phyloP scores from a whole-genome alignment of 345 rosid species.

The Chamaenerion angustifolium region DNA sequence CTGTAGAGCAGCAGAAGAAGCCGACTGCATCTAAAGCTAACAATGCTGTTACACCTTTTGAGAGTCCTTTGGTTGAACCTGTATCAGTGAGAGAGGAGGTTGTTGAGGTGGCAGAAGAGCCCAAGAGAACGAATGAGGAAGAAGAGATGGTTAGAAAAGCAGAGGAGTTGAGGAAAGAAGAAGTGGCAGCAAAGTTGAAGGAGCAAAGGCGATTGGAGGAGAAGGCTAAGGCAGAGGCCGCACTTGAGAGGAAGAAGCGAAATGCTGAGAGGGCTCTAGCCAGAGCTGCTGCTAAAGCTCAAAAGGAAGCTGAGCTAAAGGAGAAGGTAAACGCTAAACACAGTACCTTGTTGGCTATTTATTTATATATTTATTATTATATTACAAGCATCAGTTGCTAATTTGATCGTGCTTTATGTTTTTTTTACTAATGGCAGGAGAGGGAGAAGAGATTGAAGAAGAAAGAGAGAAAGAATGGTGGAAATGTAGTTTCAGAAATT shows the following conservation, averaged over 20 bases:
- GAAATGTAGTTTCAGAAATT: conserved; percentile 12
- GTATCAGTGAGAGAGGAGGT: conserved; percentile 28
- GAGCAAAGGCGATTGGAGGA: conserved; percentile 64
- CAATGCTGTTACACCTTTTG: conserved; percentile 24
- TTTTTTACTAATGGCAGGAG: conserved; percentile 32
- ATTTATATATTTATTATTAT: too few relatives aligned
- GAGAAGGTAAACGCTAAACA: conserved; percentile 38
- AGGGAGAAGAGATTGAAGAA: conserved; percentile 69
- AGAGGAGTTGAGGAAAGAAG: conserved; percentile 53
- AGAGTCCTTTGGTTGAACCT: conserved; percentile 14
- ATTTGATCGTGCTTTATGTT: neutral
- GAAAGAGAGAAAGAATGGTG: conserved; percentile 45
- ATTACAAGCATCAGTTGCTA: too few relatives aligned
- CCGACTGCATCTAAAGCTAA: conserved; percentile 17
- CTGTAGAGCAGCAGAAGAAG: conserved; percentile 30
- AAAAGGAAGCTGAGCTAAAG: conserved; percentile 64
- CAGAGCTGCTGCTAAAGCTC: conserved; percentile 50
- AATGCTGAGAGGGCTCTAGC: conserved; percentile 63
- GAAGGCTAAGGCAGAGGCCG: conserved; percentile 69
- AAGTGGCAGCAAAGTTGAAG: conserved; percentile 45
- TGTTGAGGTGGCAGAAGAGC: conserved; percentile 28
- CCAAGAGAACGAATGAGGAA: conserved; percentile 51
- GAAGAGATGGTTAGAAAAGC: conserved; percentile 60
- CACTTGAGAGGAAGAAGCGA: conserved; percentile 62
- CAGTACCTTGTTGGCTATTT: too few relatives aligned